Base-by-base conservation (phyloP, 177 flowering plant species). In the Vitis hybrid region DNA sequence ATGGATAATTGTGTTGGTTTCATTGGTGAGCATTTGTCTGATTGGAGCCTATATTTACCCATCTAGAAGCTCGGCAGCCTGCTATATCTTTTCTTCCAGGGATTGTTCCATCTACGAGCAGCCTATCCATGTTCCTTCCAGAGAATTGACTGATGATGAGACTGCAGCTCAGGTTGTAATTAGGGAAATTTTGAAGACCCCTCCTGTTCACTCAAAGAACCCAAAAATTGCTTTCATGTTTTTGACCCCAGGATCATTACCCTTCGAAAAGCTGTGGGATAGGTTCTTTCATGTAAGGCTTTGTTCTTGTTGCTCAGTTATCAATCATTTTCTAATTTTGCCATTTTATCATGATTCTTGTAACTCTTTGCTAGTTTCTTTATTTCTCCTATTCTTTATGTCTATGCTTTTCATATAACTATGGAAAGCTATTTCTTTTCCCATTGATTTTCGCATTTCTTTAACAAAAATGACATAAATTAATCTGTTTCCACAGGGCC, bases 191-290 rank as follows among this genome's bases (percentile, higher is more conserved):
- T 20, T 81, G 60, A 74, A 70, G 4, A 58, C 17, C 3, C 70
- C 74, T 65, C 66, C 69, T 44, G n/a, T 60, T 51, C 71, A 33
- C 6, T 28, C 77, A 3, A 72, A 66, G 61, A 75, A 65, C 17
- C 77, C 79, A 18, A 81, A 81, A 72, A 64, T 81, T 55, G 83
- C 83, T 44, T 81, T 81, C 70, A 62, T 81, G 81, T 81, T 78
- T 28, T 53, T 81, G 69, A 81, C 79, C 11, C 79, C 83, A 11
- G 79, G 79, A 24, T 19, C 77, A 10, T 68, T 81, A 31, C 83
- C 83, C 52, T 77, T 81, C 56, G 83, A 81, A 74, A 70, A 50
- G 64, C 70, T 81, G 18, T 81, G 83, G 83, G 79, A 75, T 11
- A 75, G 49, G 65, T 81, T 81, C 52, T 71, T 81, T 56, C 79